Evolutionary conservation across 768 basidiomycete genomes (phyloP).

Genomic region (Termitomyces sp.): DNA sequence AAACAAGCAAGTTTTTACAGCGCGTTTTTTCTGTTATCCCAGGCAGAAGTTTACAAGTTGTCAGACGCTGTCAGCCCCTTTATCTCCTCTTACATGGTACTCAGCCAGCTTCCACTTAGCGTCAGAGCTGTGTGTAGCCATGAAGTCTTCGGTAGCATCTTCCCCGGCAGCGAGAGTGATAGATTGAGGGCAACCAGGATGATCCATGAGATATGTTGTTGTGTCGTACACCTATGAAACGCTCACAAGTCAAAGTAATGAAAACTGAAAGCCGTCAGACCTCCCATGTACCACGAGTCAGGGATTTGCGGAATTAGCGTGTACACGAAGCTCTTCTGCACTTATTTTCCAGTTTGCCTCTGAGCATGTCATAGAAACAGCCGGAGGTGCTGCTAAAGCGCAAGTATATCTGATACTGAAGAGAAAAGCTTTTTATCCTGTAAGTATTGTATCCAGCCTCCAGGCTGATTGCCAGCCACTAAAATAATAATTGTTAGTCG

Average conservation of each 20-base stretch:
- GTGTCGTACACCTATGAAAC: conserved; percentile 43
- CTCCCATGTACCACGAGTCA: conserved; percentile 1
- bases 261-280: neutral
- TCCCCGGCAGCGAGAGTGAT: conserved; percentile 52
- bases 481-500: neutral
- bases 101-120: conserved; percentile 40
- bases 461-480: conserved; percentile 35
- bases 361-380: conserved; percentile 37
- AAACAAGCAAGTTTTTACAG: too few relatives aligned
- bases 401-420: neutral
- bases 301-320: neutral
- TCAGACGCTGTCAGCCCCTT: conserved; percentile 9
- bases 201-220: conserved; percentile 44
- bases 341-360: conserved; percentile 29
- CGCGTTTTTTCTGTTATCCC: too few relatives aligned
- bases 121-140: conserved; percentile 56
- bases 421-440: conserved; percentile 32
- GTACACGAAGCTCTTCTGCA: neutral
- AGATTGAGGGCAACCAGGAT: conserved; percentile 54
- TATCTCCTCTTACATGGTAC: conserved; percentile 18
- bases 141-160: conserved; percentile 61
- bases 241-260: neutral
- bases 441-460: conserved; percentile 62
- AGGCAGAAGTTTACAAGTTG: conserved; percentile 3
- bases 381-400: conserved; percentile 18